Evolutionary conservation across 1,284 basidiomycete genomes (phyloP).

Genomic region (Heterobasidion occidentale): DNA sequence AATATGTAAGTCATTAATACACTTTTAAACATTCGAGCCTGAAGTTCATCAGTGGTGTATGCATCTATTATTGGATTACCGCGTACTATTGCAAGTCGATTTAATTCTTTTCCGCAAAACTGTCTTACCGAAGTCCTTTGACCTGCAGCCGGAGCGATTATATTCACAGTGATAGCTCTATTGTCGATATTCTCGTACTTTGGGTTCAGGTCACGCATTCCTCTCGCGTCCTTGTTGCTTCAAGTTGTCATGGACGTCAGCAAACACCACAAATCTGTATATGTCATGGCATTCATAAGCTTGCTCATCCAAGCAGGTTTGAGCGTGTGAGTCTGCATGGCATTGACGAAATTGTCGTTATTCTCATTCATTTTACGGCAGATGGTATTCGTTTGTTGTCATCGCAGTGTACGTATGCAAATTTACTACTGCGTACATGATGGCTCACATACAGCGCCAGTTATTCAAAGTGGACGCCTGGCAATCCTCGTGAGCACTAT

Average conservation of each 20-base stretch:
- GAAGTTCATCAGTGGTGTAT: conserved; percentile 39
- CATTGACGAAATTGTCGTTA: neutral
- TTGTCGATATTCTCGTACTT: conserved; percentile 60
- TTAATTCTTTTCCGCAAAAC: conserved; percentile 6
- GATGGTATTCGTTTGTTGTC: conserved; percentile 64
- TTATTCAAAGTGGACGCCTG: conserved; percentile 73
- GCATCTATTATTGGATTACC: conserved; percentile 73
- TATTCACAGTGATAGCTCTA: conserved; percentile 66
- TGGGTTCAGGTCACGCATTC: conserved; percentile 67
- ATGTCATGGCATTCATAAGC: conserved; percentile 68
- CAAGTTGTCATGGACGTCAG: conserved; percentile 67
- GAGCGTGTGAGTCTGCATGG: conserved; percentile 48
- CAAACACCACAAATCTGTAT: conserved; percentile 78
- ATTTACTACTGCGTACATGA: neutral
- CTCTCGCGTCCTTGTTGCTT: conserved; percentile 69
- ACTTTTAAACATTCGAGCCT: conserved; percentile 3
- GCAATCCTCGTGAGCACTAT: conserved; percentile 46
- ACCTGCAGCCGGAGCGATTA: conserved; percentile 58
- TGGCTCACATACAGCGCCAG: conserved; percentile 23
- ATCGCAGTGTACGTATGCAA: conserved; percentile 51
- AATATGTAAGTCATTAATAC: conserved; percentile 51
- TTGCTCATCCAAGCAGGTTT: conserved; percentile 65
- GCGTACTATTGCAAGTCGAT: conserved; percentile 62
- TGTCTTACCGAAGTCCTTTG: conserved; percentile 14
- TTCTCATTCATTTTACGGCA: conserved; percentile 20